Base-by-base conservation (phyloP, 2,329 filamentous ascomycete genomes). In the Alternaria sp. region DNA sequence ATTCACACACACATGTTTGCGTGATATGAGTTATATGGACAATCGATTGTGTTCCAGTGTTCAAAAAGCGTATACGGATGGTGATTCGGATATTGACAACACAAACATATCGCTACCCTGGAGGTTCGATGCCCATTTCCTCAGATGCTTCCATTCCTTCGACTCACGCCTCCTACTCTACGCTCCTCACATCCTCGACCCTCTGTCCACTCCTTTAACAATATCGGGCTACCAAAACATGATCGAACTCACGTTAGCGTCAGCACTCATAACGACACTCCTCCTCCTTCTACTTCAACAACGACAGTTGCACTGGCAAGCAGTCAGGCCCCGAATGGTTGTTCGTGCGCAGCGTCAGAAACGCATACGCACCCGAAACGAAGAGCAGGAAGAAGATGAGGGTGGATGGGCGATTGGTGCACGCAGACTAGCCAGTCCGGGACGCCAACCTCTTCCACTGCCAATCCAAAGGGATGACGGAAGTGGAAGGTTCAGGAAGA, bases 131-230 rank as follows among this genome's bases (percentile, higher is more conserved):
- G 0, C 1, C 22, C 22, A 24, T 38, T 38, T 16, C 34, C 34
- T 38, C 7, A 7, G 1, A 0, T 38, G 9, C 3, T 38, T 38
- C 7, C n/a, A n/a, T 12, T 5, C 9, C n/a, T 20, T 18, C 16
- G 3, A 1, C 3, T 6, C 0, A 3, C 4, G n/a, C n/a, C n/a
- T 20, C 36, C 1, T 12, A 18, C n/a, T 9, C 7, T 14, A 39
- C 0, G n/a, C 36, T 6, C 22, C 7, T 11, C 18, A 20, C 7
- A 11, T 28, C 1, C 7, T 24, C 5, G 7, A 6, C 14, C 8
- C 28, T 20, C 6, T 18, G 1, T 16, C 28, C 5, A 3, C 18
- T 22, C n/a, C 4, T 16, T 22, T 4, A 1, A 3, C 2, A 18
- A 14, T 22, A 1, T 22, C 22, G 7, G 26, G 20, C 4, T 14